These are phyloP conservation scores for Cornus controversa DNA, from an alignment of 148 eudicot species.

Conservation along the genomic window DNA sequence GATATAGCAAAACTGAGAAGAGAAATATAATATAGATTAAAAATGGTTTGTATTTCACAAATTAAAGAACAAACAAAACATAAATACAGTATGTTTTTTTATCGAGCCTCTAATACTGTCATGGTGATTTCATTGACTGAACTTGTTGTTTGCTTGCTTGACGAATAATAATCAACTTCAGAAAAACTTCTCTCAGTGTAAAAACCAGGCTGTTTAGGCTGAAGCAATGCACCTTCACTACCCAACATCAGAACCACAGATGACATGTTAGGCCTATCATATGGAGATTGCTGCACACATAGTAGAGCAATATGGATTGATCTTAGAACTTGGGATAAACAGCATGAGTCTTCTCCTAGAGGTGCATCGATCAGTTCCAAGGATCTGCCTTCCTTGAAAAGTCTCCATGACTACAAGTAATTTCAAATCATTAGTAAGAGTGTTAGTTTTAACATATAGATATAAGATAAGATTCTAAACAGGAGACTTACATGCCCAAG, in stretches of 20 bases:
- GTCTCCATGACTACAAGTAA: constrained; percentile 9
- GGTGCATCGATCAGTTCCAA: constrained; percentile 3
- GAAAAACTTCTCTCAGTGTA: background rate
- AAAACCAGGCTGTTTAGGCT: background rate
- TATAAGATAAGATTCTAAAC: no score
- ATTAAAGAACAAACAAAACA: no score
- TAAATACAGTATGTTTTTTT: no score
- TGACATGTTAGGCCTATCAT: constrained; percentile 5
- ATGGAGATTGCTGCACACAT: constrained; percentile 11
- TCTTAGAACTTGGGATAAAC: constrained; percentile 4
- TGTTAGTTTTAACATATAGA: no score
- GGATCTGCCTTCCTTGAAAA: background rate
- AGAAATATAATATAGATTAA: no score
- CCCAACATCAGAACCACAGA: background rate
- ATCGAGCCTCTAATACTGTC: no score
- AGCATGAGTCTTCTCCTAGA: background rate
- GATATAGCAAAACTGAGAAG: no score
- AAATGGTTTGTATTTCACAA: no score
- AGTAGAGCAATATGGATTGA: constrained; percentile 12
- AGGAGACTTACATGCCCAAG: constrained; percentile 30
- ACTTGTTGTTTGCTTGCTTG: background rate
- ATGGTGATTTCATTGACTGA: no score
- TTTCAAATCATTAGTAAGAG: no score
- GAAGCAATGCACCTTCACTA: background rate
- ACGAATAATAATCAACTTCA: background rate